Evolutionary conservation across 192 early-diverging fungal genomes (phyloP).

Genomic region (Podila verticillata): DNA sequence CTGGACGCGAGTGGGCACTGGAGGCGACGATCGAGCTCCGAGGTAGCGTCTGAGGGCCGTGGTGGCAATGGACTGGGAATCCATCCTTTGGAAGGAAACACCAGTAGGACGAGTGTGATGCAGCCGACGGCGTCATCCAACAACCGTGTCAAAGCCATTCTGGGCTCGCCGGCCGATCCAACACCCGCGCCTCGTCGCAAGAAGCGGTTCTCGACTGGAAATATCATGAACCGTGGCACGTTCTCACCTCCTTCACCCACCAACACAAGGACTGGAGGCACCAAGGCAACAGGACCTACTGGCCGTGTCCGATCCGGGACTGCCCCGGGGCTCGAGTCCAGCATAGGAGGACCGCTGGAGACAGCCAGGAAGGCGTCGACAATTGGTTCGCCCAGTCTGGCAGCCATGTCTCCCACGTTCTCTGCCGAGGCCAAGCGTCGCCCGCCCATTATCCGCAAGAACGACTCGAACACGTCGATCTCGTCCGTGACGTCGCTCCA

Average conservation of each 20-base stretch:
- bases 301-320: constrained; percentile 37
- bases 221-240: constrained; percentile 25
- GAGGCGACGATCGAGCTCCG: constrained; percentile 3
- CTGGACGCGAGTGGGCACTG: constrained; percentile 32
- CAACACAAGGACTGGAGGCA: neutral
- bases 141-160: constrained; percentile 38
- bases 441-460: constrained; percentile 23
- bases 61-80: constrained; percentile 1
- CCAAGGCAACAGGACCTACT: neutral
- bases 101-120: constrained; percentile 17
- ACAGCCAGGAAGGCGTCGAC: constrained; percentile 13
- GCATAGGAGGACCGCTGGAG: neutral
- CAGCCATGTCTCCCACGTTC: constrained; percentile 36
- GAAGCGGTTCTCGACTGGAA: constrained; percentile 40
- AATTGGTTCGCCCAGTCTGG: constrained; percentile 15
- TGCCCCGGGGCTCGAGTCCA: constrained; percentile 6
- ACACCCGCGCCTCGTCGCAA: neutral
- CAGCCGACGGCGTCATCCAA: constrained; percentile 41
- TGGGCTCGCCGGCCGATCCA: constrained; percentile 32
- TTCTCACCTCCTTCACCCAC: constrained; percentile 21
- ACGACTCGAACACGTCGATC: constrained; percentile 26
- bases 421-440: constrained; percentile 31
- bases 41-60: neutral
- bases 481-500: constrained; percentile 3
- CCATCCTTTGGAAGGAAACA: constrained; percentile 21